A percentile compares a stretch with the other conserved stretches of the same genome.
phyloP scores from a whole-genome alignment of 2,329 filamentous ascomycete genomes.

The Calonectria hongkongensis region DNA sequence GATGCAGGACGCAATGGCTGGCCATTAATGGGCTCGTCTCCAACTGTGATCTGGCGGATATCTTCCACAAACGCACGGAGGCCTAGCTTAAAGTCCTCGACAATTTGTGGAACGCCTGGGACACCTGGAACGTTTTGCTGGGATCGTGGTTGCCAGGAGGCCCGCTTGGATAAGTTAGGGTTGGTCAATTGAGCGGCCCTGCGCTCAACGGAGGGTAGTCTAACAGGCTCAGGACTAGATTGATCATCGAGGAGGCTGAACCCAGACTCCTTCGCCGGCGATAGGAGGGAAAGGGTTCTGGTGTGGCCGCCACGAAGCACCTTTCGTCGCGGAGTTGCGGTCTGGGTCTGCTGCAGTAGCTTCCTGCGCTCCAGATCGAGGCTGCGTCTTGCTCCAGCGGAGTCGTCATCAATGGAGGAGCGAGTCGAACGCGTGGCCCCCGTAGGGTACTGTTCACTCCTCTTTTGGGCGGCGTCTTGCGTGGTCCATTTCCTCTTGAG shows the following conservation, averaged over 20 bases:
- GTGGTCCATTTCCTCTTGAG: slow-evolving; percentile 90
- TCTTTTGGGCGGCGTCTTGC: slow-evolving; percentile 86
- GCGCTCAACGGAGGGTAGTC: slow-evolving; percentile 56
- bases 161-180: slow-evolving; percentile 70
- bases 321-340: slow-evolving; percentile 70
- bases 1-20: slow-evolving; percentile 50
- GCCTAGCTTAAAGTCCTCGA: slow-evolving; percentile 91
- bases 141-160: slow-evolving; percentile 75
- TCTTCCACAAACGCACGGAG: slow-evolving; percentile 97
- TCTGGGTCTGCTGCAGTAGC: slow-evolving; percentile 72
- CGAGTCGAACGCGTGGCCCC: slow-evolving; percentile 71
- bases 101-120: slow-evolving; percentile 82
- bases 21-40: slow-evolving; percentile 88
- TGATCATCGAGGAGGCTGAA: slow-evolving; percentile 66
- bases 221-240: slow-evolving; percentile 52
- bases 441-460: slow-evolving; percentile 74
- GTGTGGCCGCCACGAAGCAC: slow-evolving; percentile 81
- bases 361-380: slow-evolving; percentile 84
- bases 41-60: slow-evolving; percentile 94
- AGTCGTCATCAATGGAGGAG: slow-evolving; percentile 55
- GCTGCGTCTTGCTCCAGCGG: slow-evolving; percentile 63
- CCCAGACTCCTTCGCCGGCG: slow-evolving; percentile 73
- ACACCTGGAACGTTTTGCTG: slow-evolving; percentile 64
- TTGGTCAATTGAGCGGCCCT: slow-evolving; percentile 60
- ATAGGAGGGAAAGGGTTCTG: slow-evolving; percentile 85